These are phyloP conservation scores for Solidago caesia DNA, from an alignment of 129 eudicot species.

Conservation along the genomic window DNA sequence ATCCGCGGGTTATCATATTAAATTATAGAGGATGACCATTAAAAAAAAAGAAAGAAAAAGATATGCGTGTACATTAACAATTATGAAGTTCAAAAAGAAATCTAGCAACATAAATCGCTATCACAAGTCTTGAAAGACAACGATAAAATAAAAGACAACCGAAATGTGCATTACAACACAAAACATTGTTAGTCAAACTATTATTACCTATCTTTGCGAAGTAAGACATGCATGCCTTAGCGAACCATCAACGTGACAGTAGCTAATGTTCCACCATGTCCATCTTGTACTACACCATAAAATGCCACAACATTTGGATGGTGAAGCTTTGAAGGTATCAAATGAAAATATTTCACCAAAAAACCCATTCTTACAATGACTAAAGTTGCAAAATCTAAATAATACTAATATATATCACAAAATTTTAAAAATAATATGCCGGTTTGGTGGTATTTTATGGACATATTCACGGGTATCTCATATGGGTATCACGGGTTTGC, in stretches of 20 bases:
- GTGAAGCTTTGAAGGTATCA: conserved; percentile 68
- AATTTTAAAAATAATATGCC: too few species aligned
- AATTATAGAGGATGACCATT: too few species aligned
- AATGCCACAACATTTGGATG: conserved; percentile 96
- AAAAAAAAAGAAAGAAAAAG: too few species aligned
- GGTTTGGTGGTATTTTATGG: too few species aligned
- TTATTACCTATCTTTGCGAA: conserved; percentile 73
- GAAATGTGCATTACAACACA: neutral
- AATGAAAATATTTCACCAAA: neutral
- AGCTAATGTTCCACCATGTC: conserved; percentile 92
- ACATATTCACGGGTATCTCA: too few species aligned
- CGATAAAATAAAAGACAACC: neutral
- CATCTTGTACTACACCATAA: conserved; percentile 93
- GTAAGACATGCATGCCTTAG: conserved; percentile 81
- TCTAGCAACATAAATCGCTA: too few species aligned
- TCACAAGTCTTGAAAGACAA: neutral
- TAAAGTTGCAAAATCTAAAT: neutral
- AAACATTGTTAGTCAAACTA: neutral
- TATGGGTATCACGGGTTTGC: too few species aligned
- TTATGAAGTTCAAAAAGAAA: too few species aligned
- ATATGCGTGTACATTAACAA: too few species aligned
- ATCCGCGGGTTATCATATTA: too few species aligned
- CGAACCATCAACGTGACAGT: conserved; percentile 93
- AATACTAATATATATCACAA: too few species aligned
- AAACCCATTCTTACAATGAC: neutral